Percentiles rank a stretch among this genome's conserved stretches.
phyloP scores from a whole-genome alignment of 371 early-diverging fungal species.

The Rhizopus sp. region DNA sequence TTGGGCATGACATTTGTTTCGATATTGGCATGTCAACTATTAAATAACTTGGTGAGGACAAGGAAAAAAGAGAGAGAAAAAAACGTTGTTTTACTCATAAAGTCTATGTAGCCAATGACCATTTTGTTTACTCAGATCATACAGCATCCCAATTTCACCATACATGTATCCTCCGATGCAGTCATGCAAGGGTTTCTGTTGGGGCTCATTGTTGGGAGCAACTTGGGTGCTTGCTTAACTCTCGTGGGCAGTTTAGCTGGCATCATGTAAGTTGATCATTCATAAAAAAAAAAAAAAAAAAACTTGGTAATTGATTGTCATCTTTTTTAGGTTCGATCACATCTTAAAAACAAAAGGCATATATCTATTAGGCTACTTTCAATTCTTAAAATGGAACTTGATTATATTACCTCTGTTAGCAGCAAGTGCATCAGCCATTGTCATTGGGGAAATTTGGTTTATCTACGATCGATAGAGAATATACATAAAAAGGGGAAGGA shows the following conservation, averaged over 20 bases:
- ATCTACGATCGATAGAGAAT: slow-evolving; percentile 26
- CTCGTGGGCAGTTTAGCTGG: slow-evolving; percentile 80
- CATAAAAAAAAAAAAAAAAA: neutral
- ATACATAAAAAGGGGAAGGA: neutral
- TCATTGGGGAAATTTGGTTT: slow-evolving; percentile 56
- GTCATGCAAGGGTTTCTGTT: slow-evolving; percentile 64
- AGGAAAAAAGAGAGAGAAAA: neutral
- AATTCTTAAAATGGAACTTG: slow-evolving; percentile 65
- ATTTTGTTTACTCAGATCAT: slow-evolving; percentile 78
- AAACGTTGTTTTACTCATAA: too few relatives aligned
- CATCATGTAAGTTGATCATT: slow-evolving; percentile 59
- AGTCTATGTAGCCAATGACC: slow-evolving; percentile 62
- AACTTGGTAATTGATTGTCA: neutral
- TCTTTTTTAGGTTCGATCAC: slow-evolving; percentile 51
- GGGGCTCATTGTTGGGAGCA: slow-evolving; percentile 76
- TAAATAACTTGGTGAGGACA: slow-evolving; percentile 68
- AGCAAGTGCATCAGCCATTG: slow-evolving; percentile 45
- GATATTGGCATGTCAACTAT: slow-evolving; percentile 68
- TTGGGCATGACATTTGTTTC: slow-evolving; percentile 66
- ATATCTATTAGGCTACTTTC: slow-evolving; percentile 53
- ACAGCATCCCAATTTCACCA: slow-evolving; percentile 63
- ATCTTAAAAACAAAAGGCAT: slow-evolving; percentile 61
- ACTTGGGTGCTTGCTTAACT: slow-evolving; percentile 80
- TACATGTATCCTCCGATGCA: slow-evolving; percentile 26
- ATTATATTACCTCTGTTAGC: slow-evolving; percentile 61